A percentile compares a stretch with the other conserved stretches of the same genome.
Evolutionary conservation across 352 stramenopile genomes (phyloP).

Genomic region (Phytophthora agathidicida): DNA sequence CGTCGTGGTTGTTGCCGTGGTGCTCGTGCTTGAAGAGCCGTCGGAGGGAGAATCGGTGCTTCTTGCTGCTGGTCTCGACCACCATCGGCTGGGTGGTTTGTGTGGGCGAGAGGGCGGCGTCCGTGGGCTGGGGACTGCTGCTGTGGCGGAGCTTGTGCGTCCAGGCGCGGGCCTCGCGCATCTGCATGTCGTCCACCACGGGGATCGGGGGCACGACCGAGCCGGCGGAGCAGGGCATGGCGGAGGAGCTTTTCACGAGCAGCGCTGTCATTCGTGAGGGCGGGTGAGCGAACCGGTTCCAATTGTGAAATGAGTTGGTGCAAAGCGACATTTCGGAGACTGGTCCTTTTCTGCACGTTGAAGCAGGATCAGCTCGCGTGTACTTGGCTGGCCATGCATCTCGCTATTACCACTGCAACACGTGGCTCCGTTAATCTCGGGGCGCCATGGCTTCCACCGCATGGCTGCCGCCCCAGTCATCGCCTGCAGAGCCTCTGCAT

Average conservation of each 20-base stretch:
- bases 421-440: conserved; percentile 1
- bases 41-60: conserved; percentile 39
- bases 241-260: conserved; percentile 20
- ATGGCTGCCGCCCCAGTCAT: conserved; percentile 16
- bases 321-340: conserved; percentile 23
- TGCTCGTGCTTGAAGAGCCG: conserved; percentile 38
- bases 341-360: conserved; percentile 5
- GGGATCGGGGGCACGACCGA: conserved; percentile 4
- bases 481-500: conserved; percentile 5
- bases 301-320: conserved; percentile 30
- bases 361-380: conserved; percentile 14
- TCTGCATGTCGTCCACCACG: conserved; percentile 9
- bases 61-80: conserved; percentile 31
- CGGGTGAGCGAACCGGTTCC: background rate
- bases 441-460: background rate
- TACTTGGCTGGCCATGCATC: too few relatives aligned
- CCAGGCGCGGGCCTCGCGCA: conserved; percentile 21
- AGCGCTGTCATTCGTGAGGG: conserved; percentile 15
- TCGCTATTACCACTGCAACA: conserved; percentile 10
- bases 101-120: conserved; percentile 4
- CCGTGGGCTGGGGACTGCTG: conserved; percentile 9
- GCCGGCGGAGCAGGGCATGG: background rate
- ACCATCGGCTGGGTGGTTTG: conserved; percentile 5
- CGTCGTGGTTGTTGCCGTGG: conserved; percentile 3
- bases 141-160: conserved; percentile 32